A percentile compares a stretch with the other conserved stretches of the same genome.
Evolutionary conservation across 768 basidiomycete species (phyloP).

Genomic region (Fibroporia radiculosa): DNA sequence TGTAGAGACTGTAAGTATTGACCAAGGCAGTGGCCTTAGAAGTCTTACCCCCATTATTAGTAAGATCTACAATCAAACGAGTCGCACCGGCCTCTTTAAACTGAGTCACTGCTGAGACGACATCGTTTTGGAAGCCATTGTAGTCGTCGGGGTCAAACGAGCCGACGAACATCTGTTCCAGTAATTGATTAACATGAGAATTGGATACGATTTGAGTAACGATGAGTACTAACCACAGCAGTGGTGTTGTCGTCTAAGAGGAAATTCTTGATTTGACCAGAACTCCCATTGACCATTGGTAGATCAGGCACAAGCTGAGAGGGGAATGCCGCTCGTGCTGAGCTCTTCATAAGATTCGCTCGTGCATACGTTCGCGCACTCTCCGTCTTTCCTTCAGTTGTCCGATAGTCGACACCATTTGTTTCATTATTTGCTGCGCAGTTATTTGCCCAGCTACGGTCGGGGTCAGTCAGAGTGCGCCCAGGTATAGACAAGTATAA

Average conservation of each 20-base stretch:
- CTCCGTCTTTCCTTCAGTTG: conserved; percentile 1
- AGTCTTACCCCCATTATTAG: conserved; percentile 52
- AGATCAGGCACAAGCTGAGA: conserved; percentile 38
- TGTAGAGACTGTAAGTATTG: conserved; percentile 13
- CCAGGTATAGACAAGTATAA: not conserved
- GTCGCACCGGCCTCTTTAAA: conserved; percentile 44
- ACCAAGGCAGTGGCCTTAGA: not conserved
- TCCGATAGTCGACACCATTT: conserved; percentile 42
- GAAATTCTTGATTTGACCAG: conserved; percentile 47
- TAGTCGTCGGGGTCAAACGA: conserved; percentile 45
- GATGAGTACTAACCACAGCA: conserved; percentile 40
- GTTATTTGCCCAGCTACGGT: conserved; percentile 47
- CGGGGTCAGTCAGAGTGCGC: not conserved
- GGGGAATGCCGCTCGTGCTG: conserved; percentile 38
- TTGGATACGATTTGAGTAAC: not conserved
- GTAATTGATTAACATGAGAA: not conserved
- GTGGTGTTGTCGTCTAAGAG: conserved; percentile 48
- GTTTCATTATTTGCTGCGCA: conserved; percentile 44
- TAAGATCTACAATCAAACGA: conserved; percentile 47
- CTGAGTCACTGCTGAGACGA: conserved; percentile 33
- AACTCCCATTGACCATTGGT: conserved; percentile 36
- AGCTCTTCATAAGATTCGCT: conserved; percentile 31
- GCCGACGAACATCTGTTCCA: conserved; percentile 47
- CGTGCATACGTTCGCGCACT: conserved; percentile 24
- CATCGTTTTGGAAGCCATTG: conserved; percentile 43